Percentiles rank a stretch among this genome's conserved stretches.
These are phyloP conservation scores for Yamadazyma sp. DNA, from an alignment of 1,139 yeast species.

Conservation along the genomic window DNA sequence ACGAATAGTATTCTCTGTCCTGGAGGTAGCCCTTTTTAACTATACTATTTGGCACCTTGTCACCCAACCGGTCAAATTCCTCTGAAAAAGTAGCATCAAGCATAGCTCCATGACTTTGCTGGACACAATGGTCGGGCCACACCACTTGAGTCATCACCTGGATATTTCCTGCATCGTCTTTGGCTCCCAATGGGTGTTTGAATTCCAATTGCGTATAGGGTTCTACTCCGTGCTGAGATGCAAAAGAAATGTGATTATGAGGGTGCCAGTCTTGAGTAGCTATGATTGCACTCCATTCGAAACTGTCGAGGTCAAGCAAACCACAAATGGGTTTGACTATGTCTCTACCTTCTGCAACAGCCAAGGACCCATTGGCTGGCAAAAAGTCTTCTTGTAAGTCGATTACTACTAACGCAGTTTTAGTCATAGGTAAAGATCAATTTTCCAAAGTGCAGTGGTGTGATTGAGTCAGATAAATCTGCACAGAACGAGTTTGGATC, in stretches of 20 bases:
- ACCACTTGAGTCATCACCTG: constrained; percentile 43
- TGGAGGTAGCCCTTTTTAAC: constrained; percentile 69
- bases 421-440: not conserved
- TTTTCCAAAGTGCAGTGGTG: too few species aligned
- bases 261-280: constrained; percentile 95
- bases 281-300: constrained; percentile 61
- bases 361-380: constrained; percentile 74
- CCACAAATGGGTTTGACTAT: constrained; percentile 52
- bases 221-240: constrained; percentile 56
- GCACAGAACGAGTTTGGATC: too few species aligned
- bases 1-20: constrained; percentile 87
- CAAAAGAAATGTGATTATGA: constrained; percentile 72
- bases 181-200: constrained; percentile 48
- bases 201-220: constrained; percentile 57
- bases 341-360: constrained; percentile 65
- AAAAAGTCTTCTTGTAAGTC: constrained; percentile 88
- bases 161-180: constrained; percentile 27
- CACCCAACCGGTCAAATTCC: constrained; percentile 22
- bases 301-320: constrained; percentile 33
- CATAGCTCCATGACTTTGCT: constrained; percentile 63
- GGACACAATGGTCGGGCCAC: constrained; percentile 95
- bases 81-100: constrained; percentile 49
- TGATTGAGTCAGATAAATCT: too few species aligned
- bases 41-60: constrained; percentile 30
- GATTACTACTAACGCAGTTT: constrained; percentile 61